Conservation (phyloP, 768 basidiomycete genomes). For the Calocybe gangraenosa region DNA sequence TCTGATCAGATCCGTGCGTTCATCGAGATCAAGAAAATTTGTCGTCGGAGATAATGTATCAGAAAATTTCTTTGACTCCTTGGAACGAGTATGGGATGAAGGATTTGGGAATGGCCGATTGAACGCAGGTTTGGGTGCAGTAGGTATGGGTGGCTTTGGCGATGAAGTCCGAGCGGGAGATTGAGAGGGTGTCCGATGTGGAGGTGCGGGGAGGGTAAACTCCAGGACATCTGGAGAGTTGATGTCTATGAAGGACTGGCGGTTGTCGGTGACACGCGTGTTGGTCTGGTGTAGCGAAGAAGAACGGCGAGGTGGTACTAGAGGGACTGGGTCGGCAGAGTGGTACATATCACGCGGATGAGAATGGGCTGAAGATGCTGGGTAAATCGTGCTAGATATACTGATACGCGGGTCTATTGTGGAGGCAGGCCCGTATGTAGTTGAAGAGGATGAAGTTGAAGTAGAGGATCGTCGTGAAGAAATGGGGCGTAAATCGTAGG, state of each 20-base stretch:
- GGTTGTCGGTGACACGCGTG: constrained; percentile 3
- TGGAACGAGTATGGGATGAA: constrained; percentile 1
- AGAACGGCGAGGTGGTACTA: constrained; percentile 17
- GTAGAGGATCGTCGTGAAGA: constrained; percentile 18
- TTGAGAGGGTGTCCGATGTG: constrained; percentile 23
- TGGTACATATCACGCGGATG: constrained; percentile 24
- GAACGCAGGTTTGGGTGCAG: constrained; percentile 43
- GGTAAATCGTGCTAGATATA: constrained; percentile 39
- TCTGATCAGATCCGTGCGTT: constrained; percentile 68
- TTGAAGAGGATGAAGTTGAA: constrained; percentile 23
- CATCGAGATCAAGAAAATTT: constrained; percentile 58
- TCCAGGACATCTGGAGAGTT: constrained; percentile 21
- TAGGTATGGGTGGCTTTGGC: constrained; percentile 35
- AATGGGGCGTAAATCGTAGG: constrained; percentile 22
- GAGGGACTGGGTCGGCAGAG: constrained; percentile 22
- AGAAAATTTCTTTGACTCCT: background rate
- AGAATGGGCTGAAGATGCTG: constrained; percentile 26
- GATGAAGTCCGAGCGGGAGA: constrained; percentile 9
- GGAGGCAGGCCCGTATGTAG: constrained; percentile 26
- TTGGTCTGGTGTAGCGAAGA: constrained; percentile 8
- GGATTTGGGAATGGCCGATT: constrained; percentile 25
- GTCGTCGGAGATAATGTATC: constrained; percentile 52
- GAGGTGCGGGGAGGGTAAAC: constrained; percentile 19
- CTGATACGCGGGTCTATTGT: constrained; percentile 35
- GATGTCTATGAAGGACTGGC: constrained; percentile 32